Base-by-base conservation (phyloP, 2,329 filamentous ascomycete species). In the Penicillium vulpinum region DNA sequence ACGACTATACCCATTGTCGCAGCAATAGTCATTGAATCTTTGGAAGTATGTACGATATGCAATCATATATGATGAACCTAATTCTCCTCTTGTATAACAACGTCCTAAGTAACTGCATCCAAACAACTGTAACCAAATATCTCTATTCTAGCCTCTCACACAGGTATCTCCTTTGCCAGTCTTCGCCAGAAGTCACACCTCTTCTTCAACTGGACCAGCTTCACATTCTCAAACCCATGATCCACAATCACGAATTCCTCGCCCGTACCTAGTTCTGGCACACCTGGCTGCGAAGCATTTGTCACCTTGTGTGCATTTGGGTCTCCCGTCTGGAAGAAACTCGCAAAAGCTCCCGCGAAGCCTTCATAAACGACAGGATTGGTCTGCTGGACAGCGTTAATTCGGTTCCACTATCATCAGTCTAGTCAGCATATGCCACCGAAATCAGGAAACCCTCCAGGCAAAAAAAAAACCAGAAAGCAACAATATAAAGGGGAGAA, bases 261-360 rank as follows among this genome's bases (percentile, higher is more conserved):
- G 0, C 73, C 75, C 0, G 71, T 70, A 13, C 47, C 65, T 18
- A 82, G 61, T 10, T 67, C 58, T 2, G 84, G 83, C 8, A 85
- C 78, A 1, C 65, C 66, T 2, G 53, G 56, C 73, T 79, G 16
- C 70, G 69, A 45, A 2, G 57, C 57, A 51, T 77, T 74, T 0
- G 83, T 85, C 35, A 86, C 59, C 57, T 86, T 86, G 56, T 82
- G 75, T 13, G 76, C 71, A 63, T 87, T 86, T 0, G 85, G 83
- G 67, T 86, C 78, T 0, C 83, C 83, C 0, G 81, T 84, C 67
- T 83, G 77, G 56, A 87, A 81, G 68, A 86, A 87, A 24, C 80
- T 83, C 0, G 82, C 84, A 64, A 87, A 80, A 0, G 84, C 83
- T 5, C 85, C 85, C 1, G 80, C 70, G 58, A 80, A 87, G 11